Conservation (phyloP, 805 yeast species). For the Wickerhamiella shivajii region DNA sequence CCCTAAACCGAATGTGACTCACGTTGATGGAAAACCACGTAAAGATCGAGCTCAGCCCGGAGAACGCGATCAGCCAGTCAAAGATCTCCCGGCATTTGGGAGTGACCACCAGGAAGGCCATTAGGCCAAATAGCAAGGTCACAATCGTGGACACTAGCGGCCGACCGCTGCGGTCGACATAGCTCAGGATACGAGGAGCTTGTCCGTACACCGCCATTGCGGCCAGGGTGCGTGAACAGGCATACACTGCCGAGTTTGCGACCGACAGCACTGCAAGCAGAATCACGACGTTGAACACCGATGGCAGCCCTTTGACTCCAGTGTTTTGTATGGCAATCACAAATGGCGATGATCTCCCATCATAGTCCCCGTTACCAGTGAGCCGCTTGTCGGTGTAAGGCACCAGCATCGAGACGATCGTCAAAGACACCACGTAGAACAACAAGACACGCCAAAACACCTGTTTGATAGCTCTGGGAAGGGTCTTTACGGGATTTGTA, state of each 20-base stretch:
- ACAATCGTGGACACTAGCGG: constrained; percentile 46
- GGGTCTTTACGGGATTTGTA: constrained; percentile 45
- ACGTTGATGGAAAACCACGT: constrained; percentile 66
- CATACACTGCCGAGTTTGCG: constrained; percentile 53
- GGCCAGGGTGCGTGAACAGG: constrained; percentile 50
- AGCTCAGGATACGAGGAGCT: constrained; percentile 43
- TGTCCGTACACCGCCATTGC: constrained; percentile 53
- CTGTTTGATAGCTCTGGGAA: constrained; percentile 63
- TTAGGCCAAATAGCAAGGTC: constrained; percentile 32
- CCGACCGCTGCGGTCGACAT: constrained; percentile 55
- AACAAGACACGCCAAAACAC: constrained; percentile 64
- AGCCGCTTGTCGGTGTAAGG: constrained; percentile 34
- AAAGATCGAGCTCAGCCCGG: constrained; percentile 60
- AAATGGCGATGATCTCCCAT: constrained; percentile 53
- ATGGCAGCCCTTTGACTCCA: constrained; percentile 48
- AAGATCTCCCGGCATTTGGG: constrained; percentile 37
- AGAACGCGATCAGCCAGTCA: constrained; percentile 58
- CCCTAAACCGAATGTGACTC: constrained; percentile 54
- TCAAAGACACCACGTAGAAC: constrained; percentile 48
- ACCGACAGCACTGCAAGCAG: constrained; percentile 54
- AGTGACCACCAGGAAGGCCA: constrained; percentile 42
- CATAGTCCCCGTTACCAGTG: constrained; percentile 33
- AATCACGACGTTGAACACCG: constrained; percentile 54
- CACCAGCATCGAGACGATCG: constrained; percentile 47
- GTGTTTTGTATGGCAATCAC: constrained; percentile 53